These are phyloP conservation scores for Chrysochromulina parva DNA, from an alignment of 78 protist species.

Conservation along the genomic window DNA sequence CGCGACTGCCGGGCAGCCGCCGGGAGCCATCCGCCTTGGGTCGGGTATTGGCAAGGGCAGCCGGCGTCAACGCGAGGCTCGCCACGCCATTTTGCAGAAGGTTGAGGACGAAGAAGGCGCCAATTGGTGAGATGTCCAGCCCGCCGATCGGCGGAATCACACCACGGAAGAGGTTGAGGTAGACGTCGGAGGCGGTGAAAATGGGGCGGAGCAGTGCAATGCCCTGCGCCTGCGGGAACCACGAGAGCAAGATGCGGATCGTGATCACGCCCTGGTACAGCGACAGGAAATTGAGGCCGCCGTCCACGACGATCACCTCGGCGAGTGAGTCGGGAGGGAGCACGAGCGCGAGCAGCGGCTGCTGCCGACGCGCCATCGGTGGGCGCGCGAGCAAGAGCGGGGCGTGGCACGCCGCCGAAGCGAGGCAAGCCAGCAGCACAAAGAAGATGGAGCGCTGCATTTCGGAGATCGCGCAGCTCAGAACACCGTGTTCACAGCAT, in stretches of 20 bases:
- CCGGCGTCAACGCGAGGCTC: not conserved
- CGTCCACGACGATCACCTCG: not conserved
- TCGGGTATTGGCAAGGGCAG: too few relatives aligned
- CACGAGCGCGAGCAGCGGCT: not conserved
- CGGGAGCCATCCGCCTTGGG: too few relatives aligned
- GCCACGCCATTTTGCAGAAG: not conserved
- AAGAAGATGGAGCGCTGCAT: too few relatives aligned
- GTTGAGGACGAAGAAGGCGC: conserved; percentile 3
- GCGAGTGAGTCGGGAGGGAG: not conserved
- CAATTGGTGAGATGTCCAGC: not conserved
- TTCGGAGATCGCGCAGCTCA: too few relatives aligned
- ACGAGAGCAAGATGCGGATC: conserved; percentile 7
- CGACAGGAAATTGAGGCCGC: not conserved
- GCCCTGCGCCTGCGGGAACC: conserved; percentile 23
- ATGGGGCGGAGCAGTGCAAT: not conserved
- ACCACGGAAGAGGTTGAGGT: conserved; percentile 24
- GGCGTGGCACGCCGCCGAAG: too few relatives aligned
- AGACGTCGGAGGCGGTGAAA: conserved; percentile 4
- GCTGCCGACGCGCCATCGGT: not conserved
- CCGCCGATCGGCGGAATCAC: not conserved
- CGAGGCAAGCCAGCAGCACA: too few relatives aligned
- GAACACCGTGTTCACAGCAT: too few relatives aligned
- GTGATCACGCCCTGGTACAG: not conserved
- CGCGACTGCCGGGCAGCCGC: too few relatives aligned
- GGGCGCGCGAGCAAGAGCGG: not conserved